phyloP scores from a whole-genome alignment of 345 rosid genomes.

The Populus euphratica region DNA sequence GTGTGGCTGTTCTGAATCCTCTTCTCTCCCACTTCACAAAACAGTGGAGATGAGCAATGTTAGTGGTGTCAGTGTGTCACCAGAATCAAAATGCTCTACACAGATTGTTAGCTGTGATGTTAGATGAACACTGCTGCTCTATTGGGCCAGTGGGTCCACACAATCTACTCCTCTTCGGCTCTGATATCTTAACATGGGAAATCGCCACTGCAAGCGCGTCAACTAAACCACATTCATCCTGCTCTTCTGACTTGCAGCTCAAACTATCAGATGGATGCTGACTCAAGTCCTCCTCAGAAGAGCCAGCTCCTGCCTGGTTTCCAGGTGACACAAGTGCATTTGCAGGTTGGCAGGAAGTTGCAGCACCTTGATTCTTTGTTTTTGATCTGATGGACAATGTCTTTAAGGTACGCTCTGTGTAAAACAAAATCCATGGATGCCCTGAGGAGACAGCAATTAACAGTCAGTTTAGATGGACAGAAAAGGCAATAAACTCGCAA shows the following conservation, averaged over 20 bases:
- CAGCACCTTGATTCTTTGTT: constrained; percentile 53
- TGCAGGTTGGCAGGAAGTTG: constrained; percentile 18
- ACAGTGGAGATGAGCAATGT: constrained; percentile 33
- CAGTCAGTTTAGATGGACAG: neutral
- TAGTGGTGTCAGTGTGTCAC: constrained; percentile 31
- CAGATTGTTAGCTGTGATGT: constrained; percentile 72
- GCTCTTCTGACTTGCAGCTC: constrained; percentile 62
- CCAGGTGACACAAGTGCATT: constrained; percentile 20
- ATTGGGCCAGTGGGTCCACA: constrained; percentile 71
- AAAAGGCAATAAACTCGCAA: neutral
- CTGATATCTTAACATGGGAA: constrained; percentile 78
- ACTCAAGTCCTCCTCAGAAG: constrained; percentile 4
- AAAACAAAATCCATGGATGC: constrained; percentile 87
- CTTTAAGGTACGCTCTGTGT: constrained; percentile 68
- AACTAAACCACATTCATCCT: constrained; percentile 71
- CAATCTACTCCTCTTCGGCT: constrained; percentile 78
- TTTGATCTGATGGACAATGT: constrained; percentile 59
- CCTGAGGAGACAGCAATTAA: constrained; percentile 39
- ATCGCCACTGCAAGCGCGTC: constrained; percentile 87
- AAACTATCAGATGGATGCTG: constrained; percentile 32
- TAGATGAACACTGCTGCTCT: constrained; percentile 85
- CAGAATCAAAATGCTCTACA: constrained; percentile 79
- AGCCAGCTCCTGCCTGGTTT: constrained; percentile 25
- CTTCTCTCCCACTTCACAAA: constrained; percentile 20
- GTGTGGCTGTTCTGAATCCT: constrained; percentile 18